phyloP scores from a whole-genome alignment of 805 yeast genomes.

The Ogataea pini region DNA sequence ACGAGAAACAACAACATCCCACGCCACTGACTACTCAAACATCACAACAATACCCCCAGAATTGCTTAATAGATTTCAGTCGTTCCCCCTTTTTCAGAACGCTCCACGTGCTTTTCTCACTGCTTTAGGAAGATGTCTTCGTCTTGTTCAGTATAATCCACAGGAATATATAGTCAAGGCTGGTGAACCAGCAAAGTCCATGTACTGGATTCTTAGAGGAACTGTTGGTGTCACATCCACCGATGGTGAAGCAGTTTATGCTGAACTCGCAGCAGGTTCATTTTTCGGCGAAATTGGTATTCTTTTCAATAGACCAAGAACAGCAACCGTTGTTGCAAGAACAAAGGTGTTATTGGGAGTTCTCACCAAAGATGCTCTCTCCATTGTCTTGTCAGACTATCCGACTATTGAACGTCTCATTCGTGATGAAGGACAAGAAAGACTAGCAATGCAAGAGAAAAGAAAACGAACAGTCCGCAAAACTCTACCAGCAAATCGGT shows the following conservation, averaged over 20 bases:
- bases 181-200: constrained; percentile 73
- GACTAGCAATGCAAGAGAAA: constrained; percentile 70
- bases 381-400: constrained; percentile 57
- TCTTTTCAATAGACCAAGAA: constrained; percentile 70
- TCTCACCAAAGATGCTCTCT: constrained; percentile 62
- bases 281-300: constrained; percentile 83
- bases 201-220: constrained; percentile 81
- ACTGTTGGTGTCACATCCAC: constrained; percentile 74
- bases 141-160: constrained; percentile 61
- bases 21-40: constrained; percentile 16
- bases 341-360: constrained; percentile 69
- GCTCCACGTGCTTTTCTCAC: constrained; percentile 68
- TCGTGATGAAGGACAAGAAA: constrained; percentile 77
- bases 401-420: constrained; percentile 68
- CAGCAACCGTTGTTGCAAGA: constrained; percentile 75
- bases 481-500: constrained; percentile 22
- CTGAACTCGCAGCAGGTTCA: constrained; percentile 67
- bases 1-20: background rate
- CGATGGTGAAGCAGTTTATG: constrained; percentile 75
- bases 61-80: constrained; percentile 51
- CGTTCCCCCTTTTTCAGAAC: constrained; percentile 63
- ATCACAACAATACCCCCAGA: constrained; percentile 48
- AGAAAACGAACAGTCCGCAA: constrained; percentile 46
- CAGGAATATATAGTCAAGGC: constrained; percentile 68
- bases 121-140: constrained; percentile 57